phyloP scores from a whole-genome alignment of 139 green algal genomes.

The Closterium sp. region DNA sequence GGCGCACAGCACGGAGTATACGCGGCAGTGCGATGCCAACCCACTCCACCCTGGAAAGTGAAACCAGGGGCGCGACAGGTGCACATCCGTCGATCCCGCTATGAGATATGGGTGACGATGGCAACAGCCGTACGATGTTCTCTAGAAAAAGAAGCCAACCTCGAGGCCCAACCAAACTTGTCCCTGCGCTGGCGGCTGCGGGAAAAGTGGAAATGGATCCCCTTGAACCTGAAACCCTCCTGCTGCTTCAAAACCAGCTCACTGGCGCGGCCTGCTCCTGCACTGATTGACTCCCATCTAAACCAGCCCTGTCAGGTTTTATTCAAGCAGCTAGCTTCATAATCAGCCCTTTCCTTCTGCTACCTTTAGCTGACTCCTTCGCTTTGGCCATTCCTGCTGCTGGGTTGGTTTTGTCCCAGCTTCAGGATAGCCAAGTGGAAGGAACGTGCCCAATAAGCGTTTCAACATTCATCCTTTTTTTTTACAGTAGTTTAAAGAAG shows the following conservation, averaged over 20 bases:
- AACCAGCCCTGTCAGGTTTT: no score
- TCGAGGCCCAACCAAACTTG: not conserved
- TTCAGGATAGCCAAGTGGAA: not conserved
- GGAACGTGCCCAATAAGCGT: not conserved
- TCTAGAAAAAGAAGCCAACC: not conserved
- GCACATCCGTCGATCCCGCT: not conserved
- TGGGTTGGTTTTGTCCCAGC: not conserved
- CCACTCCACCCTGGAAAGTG: not conserved
- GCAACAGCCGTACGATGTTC: not conserved
- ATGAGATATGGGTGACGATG: not conserved
- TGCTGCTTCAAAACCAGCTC: not conserved
- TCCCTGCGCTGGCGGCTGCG: not conserved
- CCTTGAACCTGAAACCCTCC: not conserved
- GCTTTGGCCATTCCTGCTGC: not conserved
- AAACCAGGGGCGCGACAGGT: not conserved
- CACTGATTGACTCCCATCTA: not conserved
- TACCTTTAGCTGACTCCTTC: no score
- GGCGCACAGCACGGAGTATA: not conserved
- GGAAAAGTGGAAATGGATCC: not conserved
- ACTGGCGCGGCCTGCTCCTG: not conserved
- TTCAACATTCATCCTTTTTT: not conserved
- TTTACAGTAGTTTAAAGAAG: not conserved
- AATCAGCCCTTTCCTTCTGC: no score
- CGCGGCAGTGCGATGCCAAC: not conserved
- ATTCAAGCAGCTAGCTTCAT: no score